These are phyloP conservation scores for Starmera stellimalicola DNA, from an alignment of 1,139 yeast species.

Conservation along the genomic window DNA sequence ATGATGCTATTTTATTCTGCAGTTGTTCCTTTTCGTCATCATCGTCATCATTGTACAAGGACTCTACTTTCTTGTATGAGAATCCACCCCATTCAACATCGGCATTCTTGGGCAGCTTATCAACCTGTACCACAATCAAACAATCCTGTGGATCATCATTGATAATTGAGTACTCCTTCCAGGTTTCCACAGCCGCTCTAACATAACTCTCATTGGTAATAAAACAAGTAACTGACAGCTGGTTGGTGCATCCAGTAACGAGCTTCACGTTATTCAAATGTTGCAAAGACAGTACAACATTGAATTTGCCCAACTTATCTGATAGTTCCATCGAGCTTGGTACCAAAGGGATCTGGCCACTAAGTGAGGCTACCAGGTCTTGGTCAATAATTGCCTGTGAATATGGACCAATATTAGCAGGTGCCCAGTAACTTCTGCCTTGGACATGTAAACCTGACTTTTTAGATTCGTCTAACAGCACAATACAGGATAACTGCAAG, in stretches of 20 bases:
- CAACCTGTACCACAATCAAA: constrained; percentile 48
- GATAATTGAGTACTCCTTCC: constrained; percentile 12
- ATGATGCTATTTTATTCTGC: constrained; percentile 5
- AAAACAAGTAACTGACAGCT: constrained; percentile 46
- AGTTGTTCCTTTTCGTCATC: constrained; percentile 6
- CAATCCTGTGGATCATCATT: constrained; percentile 20
- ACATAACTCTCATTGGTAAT: constrained; percentile 29
- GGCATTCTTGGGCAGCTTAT: constrained; percentile 60
- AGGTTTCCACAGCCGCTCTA: constrained; percentile 5
- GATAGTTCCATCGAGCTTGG: constrained; percentile 58
- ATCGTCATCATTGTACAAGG: constrained; percentile 35
- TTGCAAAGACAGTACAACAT: constrained; percentile 55
- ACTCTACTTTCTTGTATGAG: constrained; percentile 30
- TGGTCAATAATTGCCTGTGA: constrained; percentile 61
- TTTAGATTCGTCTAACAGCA: constrained; percentile 22
- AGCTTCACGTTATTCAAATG: constrained; percentile 59
- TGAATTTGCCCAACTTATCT: constrained; percentile 18
- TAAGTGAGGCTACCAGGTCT: constrained; percentile 48
- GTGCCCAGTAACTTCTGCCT: constrained; percentile 95
- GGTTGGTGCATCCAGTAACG: constrained; percentile 36
- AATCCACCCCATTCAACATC: constrained; percentile 73
- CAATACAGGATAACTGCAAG: constrained; percentile 53
- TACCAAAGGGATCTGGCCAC: constrained; percentile 86
- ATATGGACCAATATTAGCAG: constrained; percentile 95
- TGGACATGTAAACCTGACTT: constrained; percentile 79